These are phyloP conservation scores for Meyerozyma athensensis DNA, from an alignment of 1,139 yeast genomes.

Conservation along the genomic window DNA sequence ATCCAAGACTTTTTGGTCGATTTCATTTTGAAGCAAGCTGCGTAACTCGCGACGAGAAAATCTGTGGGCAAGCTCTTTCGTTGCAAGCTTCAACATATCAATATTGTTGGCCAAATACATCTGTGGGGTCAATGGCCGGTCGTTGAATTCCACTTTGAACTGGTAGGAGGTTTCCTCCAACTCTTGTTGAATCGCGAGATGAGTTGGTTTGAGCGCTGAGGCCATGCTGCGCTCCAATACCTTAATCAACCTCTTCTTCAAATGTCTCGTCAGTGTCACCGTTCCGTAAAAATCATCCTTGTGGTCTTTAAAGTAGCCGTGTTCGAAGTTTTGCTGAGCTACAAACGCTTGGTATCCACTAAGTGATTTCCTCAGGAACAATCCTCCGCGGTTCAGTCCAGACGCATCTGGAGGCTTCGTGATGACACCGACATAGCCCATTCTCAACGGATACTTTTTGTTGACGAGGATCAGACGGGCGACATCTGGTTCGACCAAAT, in stretches of 20 bases:
- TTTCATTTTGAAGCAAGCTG: slow-evolving; percentile 71
- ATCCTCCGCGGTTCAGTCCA: slow-evolving; percentile 15
- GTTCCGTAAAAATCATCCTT: slow-evolving; percentile 60
- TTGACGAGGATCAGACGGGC: slow-evolving; percentile 71
- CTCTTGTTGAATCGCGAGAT: slow-evolving; percentile 79
- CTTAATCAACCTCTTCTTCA: slow-evolving; percentile 76
- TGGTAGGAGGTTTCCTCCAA: slow-evolving; percentile 89
- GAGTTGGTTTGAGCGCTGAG: slow-evolving; percentile 80
- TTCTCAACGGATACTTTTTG: slow-evolving; percentile 78
- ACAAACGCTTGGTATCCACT: slow-evolving; percentile 46
- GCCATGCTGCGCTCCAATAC: slow-evolving; percentile 93
- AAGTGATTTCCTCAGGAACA: slow-evolving; percentile 33
- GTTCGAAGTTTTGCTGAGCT: slow-evolving; percentile 66
- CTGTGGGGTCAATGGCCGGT: slow-evolving; percentile 87
- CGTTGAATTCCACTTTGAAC: slow-evolving; percentile 95
- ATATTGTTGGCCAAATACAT: slow-evolving; percentile 90
- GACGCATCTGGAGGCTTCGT: slow-evolving; percentile 62
- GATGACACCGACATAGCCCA: slow-evolving; percentile 98
- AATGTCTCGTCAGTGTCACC: slow-evolving; percentile 68
- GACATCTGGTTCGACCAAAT: slow-evolving; percentile 71
- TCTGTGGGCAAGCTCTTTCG: slow-evolving; percentile 78
- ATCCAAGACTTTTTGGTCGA: slow-evolving; percentile 86
- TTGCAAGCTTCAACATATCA: slow-evolving; percentile 79
- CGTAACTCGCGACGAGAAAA: slow-evolving; percentile 82
- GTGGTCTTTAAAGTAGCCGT: slow-evolving; percentile 53